phyloP scores from a whole-genome alignment of 805 yeast genomes.

The Hanseniaspora clermontiae region DNA sequence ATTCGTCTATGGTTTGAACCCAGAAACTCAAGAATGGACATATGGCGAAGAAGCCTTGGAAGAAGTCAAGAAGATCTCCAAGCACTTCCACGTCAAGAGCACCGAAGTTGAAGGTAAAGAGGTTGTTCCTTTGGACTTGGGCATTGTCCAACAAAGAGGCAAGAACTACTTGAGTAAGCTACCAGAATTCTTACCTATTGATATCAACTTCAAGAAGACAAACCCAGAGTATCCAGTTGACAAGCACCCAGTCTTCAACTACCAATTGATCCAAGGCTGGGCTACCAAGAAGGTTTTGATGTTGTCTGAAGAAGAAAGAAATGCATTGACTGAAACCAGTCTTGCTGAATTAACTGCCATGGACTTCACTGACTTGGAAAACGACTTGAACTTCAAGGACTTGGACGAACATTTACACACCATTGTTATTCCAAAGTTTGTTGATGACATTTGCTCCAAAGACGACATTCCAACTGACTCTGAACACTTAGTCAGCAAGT shows the following conservation, averaged over 20 bases:
- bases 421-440: constrained; percentile 48
- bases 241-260: constrained; percentile 49
- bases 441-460: constrained; percentile 39
- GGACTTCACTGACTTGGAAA: constrained; percentile 29
- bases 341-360: constrained; percentile 16
- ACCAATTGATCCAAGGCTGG: constrained; percentile 87
- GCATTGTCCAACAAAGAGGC: constrained; percentile 72
- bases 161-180: constrained; percentile 76
- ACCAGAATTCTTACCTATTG: constrained; percentile 73
- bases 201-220: constrained; percentile 60
- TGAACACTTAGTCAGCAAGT: constrained; percentile 46
- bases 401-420: constrained; percentile 51
- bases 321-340: constrained; percentile 24
- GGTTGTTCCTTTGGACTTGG: constrained; percentile 45
- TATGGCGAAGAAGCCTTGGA: constrained; percentile 42
- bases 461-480: constrained; percentile 71
- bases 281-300: constrained; percentile 56
- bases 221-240: constrained; percentile 41
- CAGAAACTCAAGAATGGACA: constrained; percentile 51
- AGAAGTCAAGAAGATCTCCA: constrained; percentile 49
- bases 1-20: constrained; percentile 39
- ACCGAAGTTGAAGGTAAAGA: constrained; percentile 41
- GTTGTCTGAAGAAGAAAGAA: constrained; percentile 22
- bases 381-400: constrained; percentile 44
- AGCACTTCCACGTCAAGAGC: constrained; percentile 63